A percentile compares a stretch with the other conserved stretches of the same genome.
phyloP scores from a whole-genome alignment of 2,329 filamentous ascomycete species.

The Malbranchea zuffiana region DNA sequence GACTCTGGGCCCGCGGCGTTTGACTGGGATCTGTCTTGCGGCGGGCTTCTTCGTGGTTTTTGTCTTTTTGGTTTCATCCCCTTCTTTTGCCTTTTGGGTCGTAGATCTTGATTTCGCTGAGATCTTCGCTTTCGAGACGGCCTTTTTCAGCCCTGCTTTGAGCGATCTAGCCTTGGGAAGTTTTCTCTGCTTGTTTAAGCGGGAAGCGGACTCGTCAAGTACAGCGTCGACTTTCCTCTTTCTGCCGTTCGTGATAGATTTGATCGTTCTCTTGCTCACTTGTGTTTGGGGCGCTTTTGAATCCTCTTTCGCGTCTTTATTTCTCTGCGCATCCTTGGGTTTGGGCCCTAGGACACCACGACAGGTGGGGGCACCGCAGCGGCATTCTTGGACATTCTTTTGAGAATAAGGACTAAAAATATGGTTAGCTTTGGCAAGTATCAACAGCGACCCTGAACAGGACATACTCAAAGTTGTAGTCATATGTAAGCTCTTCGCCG shows the following conservation, averaged over 20 bases:
- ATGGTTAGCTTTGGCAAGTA: slow-evolving; percentile 11
- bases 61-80: neutral
- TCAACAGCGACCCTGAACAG: slow-evolving; percentile 12
- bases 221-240: slow-evolving; percentile 27
- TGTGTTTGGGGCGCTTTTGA: too few relatives aligned
- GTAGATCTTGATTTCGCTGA: neutral
- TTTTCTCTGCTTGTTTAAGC: slow-evolving; percentile 23
- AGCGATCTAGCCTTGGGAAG: slow-evolving; percentile 17
- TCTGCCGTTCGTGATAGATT: slow-evolving; percentile 16
- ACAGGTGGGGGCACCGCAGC: slow-evolving; percentile 50
- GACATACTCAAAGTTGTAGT: slow-evolving; percentile 62
- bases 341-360: slow-evolving; percentile 51
- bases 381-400: slow-evolving; percentile 53
- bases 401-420: slow-evolving; percentile 43
- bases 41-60: neutral
- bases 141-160: slow-evolving; percentile 26
- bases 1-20: slow-evolving; percentile 2
- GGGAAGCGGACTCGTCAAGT: slow-evolving; percentile 20
- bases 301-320: slow-evolving; percentile 21
- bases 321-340: slow-evolving; percentile 38
- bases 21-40: neutral
- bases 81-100: neutral
- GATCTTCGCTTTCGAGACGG: slow-evolving; percentile 17
- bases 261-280: slow-evolving; percentile 6
- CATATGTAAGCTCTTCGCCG: slow-evolving; percentile 91